Percentiles rank a stretch among this genome's conserved stretches.
Conservation (phyloP, 441 rosid genomes). For the Erysimum pusillum region DNA sequence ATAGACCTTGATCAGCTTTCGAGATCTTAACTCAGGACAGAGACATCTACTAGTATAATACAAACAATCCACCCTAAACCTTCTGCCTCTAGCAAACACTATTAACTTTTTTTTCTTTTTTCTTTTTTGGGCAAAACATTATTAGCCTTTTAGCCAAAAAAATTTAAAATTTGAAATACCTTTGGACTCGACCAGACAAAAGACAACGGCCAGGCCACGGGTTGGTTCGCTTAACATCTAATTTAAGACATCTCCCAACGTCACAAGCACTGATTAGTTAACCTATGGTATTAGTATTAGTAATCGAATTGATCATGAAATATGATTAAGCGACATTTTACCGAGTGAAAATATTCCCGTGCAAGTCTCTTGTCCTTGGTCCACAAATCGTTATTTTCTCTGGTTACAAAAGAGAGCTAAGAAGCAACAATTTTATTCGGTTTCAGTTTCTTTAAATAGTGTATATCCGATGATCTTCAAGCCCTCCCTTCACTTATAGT, state of each 20-base stretch:
- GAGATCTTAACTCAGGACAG: neutral
- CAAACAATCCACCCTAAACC: neutral
- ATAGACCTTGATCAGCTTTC: conserved; percentile 17
- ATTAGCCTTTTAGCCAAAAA: neutral
- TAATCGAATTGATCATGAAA: neutral
- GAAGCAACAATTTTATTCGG: conserved; percentile 29
- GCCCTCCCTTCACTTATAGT: conserved; percentile 30
- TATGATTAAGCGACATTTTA: neutral
- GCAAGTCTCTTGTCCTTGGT: conserved; percentile 22
- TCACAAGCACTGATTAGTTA: neutral
- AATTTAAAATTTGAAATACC: neutral
- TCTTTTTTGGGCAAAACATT: neutral
- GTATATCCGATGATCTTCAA: conserved; percentile 31
- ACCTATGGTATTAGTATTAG: neutral
- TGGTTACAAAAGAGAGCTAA: conserved; percentile 31
- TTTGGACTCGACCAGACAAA: conserved; percentile 11
- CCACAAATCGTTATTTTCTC: conserved; percentile 22
- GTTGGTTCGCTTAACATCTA: neutral
- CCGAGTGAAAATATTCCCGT: conserved; percentile 4
- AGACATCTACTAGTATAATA: too few relatives aligned
- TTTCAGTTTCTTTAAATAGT: conserved; percentile 33
- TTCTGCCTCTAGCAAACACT: neutral
- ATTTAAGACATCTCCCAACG: neutral
- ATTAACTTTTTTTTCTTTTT: too few relatives aligned
- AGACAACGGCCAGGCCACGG: neutral